phyloP scores from a whole-genome alignment of 2,329 filamentous ascomycete genomes.

The Bimuria novae-zelandiae region DNA sequence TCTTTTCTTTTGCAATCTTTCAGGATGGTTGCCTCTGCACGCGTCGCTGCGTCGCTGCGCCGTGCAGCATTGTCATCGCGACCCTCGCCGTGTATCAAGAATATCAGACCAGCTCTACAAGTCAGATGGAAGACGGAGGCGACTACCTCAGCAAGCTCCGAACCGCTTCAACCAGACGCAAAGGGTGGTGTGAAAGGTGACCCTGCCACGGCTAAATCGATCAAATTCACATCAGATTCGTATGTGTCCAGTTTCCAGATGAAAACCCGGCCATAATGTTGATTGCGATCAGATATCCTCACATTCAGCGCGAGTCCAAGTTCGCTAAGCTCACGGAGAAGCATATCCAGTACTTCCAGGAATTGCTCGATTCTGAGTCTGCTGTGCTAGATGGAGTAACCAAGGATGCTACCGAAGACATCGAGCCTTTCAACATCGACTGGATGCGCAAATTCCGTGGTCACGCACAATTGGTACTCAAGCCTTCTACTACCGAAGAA shows the following conservation, averaged over 20 bases:
- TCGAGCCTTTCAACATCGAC: constrained; percentile 92
- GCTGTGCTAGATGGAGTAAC: constrained; percentile 85
- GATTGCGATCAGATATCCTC: constrained; percentile 64
- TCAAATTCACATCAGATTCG: constrained; percentile 82
- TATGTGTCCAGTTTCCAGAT: constrained; percentile 41
- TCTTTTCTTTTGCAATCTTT: constrained; percentile 20
- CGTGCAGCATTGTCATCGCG: constrained; percentile 35
- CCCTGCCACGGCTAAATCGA: constrained; percentile 48
- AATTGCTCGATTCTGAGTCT: constrained; percentile 76
- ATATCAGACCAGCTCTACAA: constrained; percentile 35
- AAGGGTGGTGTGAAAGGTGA: constrained; percentile 40
- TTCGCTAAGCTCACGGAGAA: constrained; percentile 75
- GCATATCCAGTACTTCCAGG: constrained; percentile 82
- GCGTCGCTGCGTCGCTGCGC: constrained; percentile 40
- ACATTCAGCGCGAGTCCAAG: constrained; percentile 76
- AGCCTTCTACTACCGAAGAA: constrained; percentile 81
- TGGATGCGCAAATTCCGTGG: constrained; percentile 99
- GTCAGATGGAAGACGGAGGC: constrained; percentile 38
- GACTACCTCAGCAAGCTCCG: constrained; percentile 47
- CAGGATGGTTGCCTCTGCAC: constrained; percentile 42
- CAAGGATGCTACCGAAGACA: constrained; percentile 73
- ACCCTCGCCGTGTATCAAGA: constrained; percentile 24
- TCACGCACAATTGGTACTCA: constrained; percentile 83
- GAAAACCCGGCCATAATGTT: background rate
- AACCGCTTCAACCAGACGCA: constrained; percentile 46